Base-by-base conservation (phyloP, 768 basidiomycete genomes). In the Trametes meyenii region DNA sequence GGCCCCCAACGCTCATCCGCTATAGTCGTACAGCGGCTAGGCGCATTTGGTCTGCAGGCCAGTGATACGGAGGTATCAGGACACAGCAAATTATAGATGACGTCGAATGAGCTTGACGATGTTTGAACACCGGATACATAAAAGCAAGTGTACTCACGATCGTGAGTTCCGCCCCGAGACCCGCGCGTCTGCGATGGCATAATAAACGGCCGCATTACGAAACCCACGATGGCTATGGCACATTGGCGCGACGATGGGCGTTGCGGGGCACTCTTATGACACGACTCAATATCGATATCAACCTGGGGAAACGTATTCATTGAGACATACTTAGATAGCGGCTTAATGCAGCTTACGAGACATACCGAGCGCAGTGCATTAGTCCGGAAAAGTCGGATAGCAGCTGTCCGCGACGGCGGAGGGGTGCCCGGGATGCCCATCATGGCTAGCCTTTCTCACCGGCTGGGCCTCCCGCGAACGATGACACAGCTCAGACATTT, bases 311-410 rank as follows among this genome's bases (percentile, higher is more conserved):
- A 33, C 29, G 29, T 33, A 33, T 33, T 3, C 8, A 33, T 33
- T 33, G 29, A 33, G 29, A 8, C 29, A 33, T 3, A 8, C 29
- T 3, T 3, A 33, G 29, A 33, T 33, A 36, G 29, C 13, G 33
- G 43, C 17, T 43, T 40, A 40, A 53, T 40, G 39, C 23, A n/a
- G 55, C 55, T 55, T 45, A 55, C 45, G 45, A 48, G 33, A 43
- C 4, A n/a, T 3, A 21, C 17, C 8, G 19, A 2, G n/a, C 19
- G 54, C 26, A 49, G 19, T 13, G 46, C 36, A 55, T 29, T 42
- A 29, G 40, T 58, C 56, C 56, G 56, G 46, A 43, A 58, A 58
- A n/a, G 36, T 50, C 56, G 56, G 56, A 49, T 19, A 23, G 42
- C 42, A 5, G 44, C 4, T 33, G 29, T 33, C 29, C 26, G 56